A percentile compares a stretch with the other conserved stretches of the same genome.
Evolutionary conservation across 768 basidiomycete genomes (phyloP).

Genomic region (Boletus rex-veris): DNA sequence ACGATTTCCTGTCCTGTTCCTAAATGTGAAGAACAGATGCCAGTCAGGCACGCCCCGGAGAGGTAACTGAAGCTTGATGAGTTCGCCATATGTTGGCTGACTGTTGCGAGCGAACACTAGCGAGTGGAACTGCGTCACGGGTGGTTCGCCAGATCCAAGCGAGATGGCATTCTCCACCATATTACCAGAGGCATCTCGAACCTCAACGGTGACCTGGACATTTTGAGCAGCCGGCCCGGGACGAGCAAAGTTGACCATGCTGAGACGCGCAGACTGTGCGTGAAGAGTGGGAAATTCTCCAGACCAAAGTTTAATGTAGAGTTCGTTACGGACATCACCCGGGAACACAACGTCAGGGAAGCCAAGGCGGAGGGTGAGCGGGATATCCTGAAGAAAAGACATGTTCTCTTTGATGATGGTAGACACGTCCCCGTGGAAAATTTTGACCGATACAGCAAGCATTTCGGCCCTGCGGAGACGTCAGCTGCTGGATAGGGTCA

Average conservation of each 20-base stretch:
- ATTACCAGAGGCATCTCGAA: constrained; percentile 68
- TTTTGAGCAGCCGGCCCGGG: constrained; percentile 50
- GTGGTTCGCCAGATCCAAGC: constrained; percentile 82
- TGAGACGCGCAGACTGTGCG: constrained; percentile 50
- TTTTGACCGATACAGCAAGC: constrained; percentile 78
- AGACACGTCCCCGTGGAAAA: constrained; percentile 78
- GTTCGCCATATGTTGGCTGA: constrained; percentile 89
- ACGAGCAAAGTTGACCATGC: constrained; percentile 57
- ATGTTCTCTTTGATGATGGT: constrained; percentile 82
- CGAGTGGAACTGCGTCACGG: constrained; percentile 78
- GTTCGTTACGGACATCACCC: constrained; percentile 86
- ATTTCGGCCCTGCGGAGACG: constrained; percentile 65
- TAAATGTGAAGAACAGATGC: constrained; percentile 95
- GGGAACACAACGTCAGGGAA: constrained; percentile 98
- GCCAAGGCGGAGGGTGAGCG: constrained; percentile 81
- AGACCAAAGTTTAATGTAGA: constrained; percentile 95
- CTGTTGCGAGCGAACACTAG: constrained; percentile 88
- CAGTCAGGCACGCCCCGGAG: constrained; percentile 64
- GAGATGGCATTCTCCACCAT: constrained; percentile 70
- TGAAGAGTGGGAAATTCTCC: constrained; percentile 74
- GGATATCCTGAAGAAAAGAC: constrained; percentile 74
- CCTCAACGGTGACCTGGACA: constrained; percentile 89
- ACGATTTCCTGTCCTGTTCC: constrained; percentile 62
- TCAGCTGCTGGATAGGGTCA: neutral
- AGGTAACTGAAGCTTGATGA: constrained; percentile 83